Evolutionary conservation across 768 basidiomycete species (phyloP).

Genomic region (Macrocybe gigantea): DNA sequence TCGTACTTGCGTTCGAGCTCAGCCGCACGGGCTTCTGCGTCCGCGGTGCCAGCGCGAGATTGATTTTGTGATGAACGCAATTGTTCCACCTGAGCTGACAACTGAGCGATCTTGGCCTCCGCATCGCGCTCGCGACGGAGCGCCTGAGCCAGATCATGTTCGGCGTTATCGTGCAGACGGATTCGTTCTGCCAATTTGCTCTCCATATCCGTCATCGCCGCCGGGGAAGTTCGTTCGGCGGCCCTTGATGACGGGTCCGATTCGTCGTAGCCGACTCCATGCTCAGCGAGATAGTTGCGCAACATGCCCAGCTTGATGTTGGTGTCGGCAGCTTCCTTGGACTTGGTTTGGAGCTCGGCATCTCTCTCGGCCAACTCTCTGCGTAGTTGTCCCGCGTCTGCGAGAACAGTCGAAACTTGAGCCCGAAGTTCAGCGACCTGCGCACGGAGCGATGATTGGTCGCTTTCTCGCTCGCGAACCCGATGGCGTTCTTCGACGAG

Average conservation of each 20-base stretch:
- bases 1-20: slow-evolving; percentile 77
- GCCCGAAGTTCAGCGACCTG: slow-evolving; percentile 72
- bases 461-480: slow-evolving; percentile 56
- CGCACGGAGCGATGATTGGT: slow-evolving; percentile 58
- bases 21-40: slow-evolving; percentile 34
- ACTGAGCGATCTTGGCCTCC: slow-evolving; percentile 59
- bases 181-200: slow-evolving; percentile 67
- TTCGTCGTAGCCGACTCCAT: slow-evolving; percentile 76
- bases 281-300: slow-evolving; percentile 82
- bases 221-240: slow-evolving; percentile 32
- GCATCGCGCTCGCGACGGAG: slow-evolving; percentile 66
- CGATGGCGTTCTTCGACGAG: slow-evolving; percentile 64
- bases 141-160: slow-evolving; percentile 67
- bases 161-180: slow-evolving; percentile 65
- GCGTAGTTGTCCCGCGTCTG: slow-evolving; percentile 64
- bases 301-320: slow-evolving; percentile 73
- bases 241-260: slow-evolving; percentile 49
- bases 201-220: slow-evolving; percentile 67
- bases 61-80: slow-evolving; percentile 57
- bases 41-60: slow-evolving; percentile 20
- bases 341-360: slow-evolving; percentile 51
- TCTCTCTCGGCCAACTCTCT: slow-evolving; percentile 70
- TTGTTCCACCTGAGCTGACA: slow-evolving; percentile 65
- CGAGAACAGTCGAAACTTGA: slow-evolving; percentile 62
- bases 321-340: slow-evolving; percentile 61